These are phyloP conservation scores for Colletotrichum siamense DNA, from an alignment of 2,329 filamentous ascomycete genomes.

Conservation along the genomic window DNA sequence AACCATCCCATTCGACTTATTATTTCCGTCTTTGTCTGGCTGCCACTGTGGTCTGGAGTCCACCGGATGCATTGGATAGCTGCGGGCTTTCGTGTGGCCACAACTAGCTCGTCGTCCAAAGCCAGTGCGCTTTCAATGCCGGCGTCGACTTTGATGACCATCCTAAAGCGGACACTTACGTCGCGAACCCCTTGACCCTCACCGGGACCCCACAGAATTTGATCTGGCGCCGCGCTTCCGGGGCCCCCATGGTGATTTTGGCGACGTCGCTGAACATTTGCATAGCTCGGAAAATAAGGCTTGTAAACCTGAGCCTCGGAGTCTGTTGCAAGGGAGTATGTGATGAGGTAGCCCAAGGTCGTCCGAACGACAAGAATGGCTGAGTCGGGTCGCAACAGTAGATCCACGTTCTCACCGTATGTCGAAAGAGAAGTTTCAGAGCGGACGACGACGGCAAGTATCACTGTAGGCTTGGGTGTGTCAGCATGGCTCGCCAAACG, in stretches of 20 bases:
- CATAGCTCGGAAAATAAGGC: conserved; percentile 75
- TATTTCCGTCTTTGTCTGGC: conserved; percentile 89
- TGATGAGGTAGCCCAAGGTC: conserved; percentile 84
- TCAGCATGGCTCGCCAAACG: conserved; percentile 4
- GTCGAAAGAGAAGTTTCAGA: conserved; percentile 79
- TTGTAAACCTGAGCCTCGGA: conserved; percentile 84
- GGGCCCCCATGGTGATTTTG: conserved; percentile 67
- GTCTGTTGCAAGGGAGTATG: conserved; percentile 89
- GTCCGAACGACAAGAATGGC: conserved; percentile 93
- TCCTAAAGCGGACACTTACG: conserved; percentile 88
- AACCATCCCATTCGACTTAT: conserved; percentile 88
- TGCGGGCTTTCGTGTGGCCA: conserved; percentile 88
- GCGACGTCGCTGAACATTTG: conserved; percentile 65
- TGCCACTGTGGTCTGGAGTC: conserved; percentile 81
- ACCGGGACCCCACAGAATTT: conserved; percentile 75
- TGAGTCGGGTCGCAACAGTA: conserved; percentile 89
- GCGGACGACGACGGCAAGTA: conserved; percentile 84
- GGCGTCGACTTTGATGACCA: conserved; percentile 98
- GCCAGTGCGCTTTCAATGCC: conserved; percentile 89
- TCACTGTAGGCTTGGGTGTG: conserved; percentile 75
- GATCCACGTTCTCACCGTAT: conserved; percentile 84
- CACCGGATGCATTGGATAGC: conserved; percentile 98
- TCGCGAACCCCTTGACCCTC: conserved; percentile 85
- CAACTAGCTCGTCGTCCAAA: conserved; percentile 89
- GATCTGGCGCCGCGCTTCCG: conserved; percentile 59